Evolutionary conservation across 805 yeast genomes (phyloP), one percentile per base, ranked within the genome.

Genomic region (Barnettozyma sp.): DNA sequence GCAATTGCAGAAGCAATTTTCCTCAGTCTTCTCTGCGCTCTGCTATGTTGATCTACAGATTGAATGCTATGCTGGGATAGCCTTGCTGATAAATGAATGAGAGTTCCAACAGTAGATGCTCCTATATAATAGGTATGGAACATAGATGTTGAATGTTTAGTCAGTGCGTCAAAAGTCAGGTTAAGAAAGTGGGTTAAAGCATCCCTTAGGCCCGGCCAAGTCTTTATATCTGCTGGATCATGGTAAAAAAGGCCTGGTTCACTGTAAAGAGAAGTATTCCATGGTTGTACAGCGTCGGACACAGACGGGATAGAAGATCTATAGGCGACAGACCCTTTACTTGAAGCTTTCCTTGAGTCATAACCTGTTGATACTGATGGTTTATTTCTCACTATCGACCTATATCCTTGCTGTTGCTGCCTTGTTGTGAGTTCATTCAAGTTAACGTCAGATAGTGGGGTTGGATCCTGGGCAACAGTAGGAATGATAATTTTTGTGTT

Each of bases 131-230:
- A 75, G 6, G 69, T 65, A 20, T 68, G 58, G 52, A 77, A 83
- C 26, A 71, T 59, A 23, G 65, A 67, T 26, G 71, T 68, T 41
- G 72, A 70, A 31, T 65, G 61, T 26, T 69, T 74, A 19, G 60
- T 60, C 19, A 82, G 58, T 10, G 81, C 69, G 34, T 70, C 73
- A 34, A 67, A 54, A 1, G 76, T 57, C 39, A 71, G 52, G 18
- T 69, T 71, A 11, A 77, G 56, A 30, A 72, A 62, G 43, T 62
- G 68, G 12, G 65, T 55, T 32, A 78, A 66, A 6, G 66, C 62
- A 33, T 68, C 70, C 29, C 65, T 61, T 26, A 79, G 54, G 16
- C 68, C 73, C 4, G 72, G 62, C 90, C 90, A 82, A 9, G 65
- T 63, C 15, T 65, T 59, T 17, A 79, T 60, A 52, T 82, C 90